These are phyloP conservation scores for Botrytis galanthina DNA, from an alignment of 2,329 filamentous ascomycete species.

Conservation along the genomic window DNA sequence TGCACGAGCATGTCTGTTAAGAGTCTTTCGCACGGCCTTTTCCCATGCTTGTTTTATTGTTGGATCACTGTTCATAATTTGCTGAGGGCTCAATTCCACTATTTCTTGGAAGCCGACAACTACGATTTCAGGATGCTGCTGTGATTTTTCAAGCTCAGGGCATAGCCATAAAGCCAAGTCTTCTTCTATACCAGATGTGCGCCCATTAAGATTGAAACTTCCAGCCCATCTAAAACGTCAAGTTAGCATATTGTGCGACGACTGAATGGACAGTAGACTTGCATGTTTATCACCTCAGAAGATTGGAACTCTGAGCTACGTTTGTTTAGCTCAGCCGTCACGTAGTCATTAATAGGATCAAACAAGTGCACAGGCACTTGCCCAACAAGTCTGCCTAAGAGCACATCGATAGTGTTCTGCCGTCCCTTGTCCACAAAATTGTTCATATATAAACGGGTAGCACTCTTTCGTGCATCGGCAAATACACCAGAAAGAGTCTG, in stretches of 20 bases:
- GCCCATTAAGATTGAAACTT: constrained; percentile 93
- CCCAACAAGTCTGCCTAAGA: constrained; percentile 80
- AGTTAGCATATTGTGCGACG: not conserved
- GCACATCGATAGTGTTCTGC: constrained; percentile 91
- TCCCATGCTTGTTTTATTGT: constrained; percentile 85
- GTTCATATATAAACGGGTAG: constrained; percentile 92
- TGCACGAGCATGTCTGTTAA: constrained; percentile 69
- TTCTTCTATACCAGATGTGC: constrained; percentile 70
- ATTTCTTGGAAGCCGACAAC: constrained; percentile 97
- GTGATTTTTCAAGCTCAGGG: constrained; percentile 56
- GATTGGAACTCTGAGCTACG: constrained; percentile 72
- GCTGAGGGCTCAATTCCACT: constrained; percentile 93
- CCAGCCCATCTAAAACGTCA: constrained; percentile 55
- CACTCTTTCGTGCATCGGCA: constrained; percentile 93
- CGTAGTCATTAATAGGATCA: constrained; percentile 92
- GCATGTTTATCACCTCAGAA: constrained; percentile 68
- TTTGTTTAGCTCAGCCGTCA: constrained; percentile 71
- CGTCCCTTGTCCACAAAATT: constrained; percentile 93
- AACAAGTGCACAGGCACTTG: constrained; percentile 81
- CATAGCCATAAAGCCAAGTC: constrained; percentile 87
- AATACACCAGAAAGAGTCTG: constrained; percentile 93
- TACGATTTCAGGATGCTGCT: constrained; percentile 75
- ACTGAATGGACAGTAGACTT: constrained; percentile 6
- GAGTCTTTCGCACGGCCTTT: constrained; percentile 68
- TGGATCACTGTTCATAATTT: constrained; percentile 98